Conservation (phyloP, 78 protist species). For the Dictyostelium intermedium region DNA sequence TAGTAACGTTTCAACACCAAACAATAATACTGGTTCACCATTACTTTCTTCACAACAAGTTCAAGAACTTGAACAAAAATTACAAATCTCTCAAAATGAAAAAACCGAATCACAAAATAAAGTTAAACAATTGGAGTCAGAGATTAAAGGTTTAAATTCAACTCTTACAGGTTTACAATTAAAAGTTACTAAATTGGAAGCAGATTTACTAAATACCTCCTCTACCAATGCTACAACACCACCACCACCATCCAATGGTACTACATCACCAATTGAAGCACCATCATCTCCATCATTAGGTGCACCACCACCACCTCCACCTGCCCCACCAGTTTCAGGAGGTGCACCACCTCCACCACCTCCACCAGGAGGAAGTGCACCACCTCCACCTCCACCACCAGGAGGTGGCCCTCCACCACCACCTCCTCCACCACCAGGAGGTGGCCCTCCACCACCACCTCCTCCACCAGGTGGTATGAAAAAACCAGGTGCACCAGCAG, state of each 20-base stretch:
- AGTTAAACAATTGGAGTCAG: neutral
- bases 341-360: neutral
- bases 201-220: neutral
- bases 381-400: slow-evolving; percentile 77
- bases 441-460: slow-evolving; percentile 74
- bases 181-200: slow-evolving; percentile 3
- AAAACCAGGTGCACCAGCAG: slow-evolving; percentile 48
- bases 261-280: slow-evolving; percentile 46
- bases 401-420: slow-evolving; percentile 64
- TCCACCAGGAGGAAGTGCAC: neutral
- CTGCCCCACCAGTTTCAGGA: neutral
- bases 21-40: neutral
- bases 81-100: neutral
- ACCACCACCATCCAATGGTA: neutral
- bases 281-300: slow-evolving; percentile 7
- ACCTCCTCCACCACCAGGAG: slow-evolving; percentile 21
- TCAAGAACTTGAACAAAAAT: slow-evolving; percentile 7
- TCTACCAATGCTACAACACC: neutral
- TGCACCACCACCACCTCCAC: slow-evolving; percentile 70
- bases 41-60: neutral
- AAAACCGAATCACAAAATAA: neutral
- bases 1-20: neutral
- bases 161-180: slow-evolving; percentile 5
- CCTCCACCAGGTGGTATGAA: slow-evolving; percentile 63
- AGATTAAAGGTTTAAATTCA: slow-evolving; percentile 4